Evolutionary conservation across 2,329 filamentous ascomycete species (phyloP), one percentile per base, ranked within the genome.

Genomic region (Sphaerostilbella broomeana): DNA sequence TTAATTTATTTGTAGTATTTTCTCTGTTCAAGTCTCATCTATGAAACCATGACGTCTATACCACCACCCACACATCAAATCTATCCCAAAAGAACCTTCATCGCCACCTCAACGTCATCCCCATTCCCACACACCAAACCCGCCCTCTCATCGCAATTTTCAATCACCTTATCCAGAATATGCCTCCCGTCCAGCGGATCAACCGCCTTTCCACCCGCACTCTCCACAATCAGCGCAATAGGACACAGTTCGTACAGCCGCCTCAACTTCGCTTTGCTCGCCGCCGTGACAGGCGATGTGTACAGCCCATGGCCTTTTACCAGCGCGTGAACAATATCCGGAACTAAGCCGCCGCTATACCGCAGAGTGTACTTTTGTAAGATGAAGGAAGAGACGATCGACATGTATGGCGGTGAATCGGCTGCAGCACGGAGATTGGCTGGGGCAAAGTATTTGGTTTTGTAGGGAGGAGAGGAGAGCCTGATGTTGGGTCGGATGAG

Each of bases 271-370:
- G 77, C 73, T 47, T 62, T 63, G 49, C 68, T 75, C 8, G 52
- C 52, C 0, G 46, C 51, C 2, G 73, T 73, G 5, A 77, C 74
- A 0, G 77, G 77, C 2, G 69, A 75, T 2, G 79, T 51, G 49
- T 80, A 81, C 1, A 81, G 54, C 1, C 77, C 77, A 38, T 81
- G 75, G 0, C 75, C 74, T 55, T 81, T 80, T 43, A 73, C 68
- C 6, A 81, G 58, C 4, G 70, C 67, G 42, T 81, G 77, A 10
- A 73, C 69, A 0, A 81, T 59, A 40, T 81, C 77, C 0, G 77
- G 77, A 3, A 81, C 77, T 4, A 81, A 55, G 0, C 77, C 77
- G 0, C 77, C 77, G 13, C 67, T 69, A 49, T 81, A 81, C 3
- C 77, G 62, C 25, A 81, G 60, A 1, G 77, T 79, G 52, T 79